A percentile compares a stretch with the other conserved stretches of the same genome.
phyloP scores from a whole-genome alignment of 164 flowering plant genomes.

The Magnolia changhungtana region DNA sequence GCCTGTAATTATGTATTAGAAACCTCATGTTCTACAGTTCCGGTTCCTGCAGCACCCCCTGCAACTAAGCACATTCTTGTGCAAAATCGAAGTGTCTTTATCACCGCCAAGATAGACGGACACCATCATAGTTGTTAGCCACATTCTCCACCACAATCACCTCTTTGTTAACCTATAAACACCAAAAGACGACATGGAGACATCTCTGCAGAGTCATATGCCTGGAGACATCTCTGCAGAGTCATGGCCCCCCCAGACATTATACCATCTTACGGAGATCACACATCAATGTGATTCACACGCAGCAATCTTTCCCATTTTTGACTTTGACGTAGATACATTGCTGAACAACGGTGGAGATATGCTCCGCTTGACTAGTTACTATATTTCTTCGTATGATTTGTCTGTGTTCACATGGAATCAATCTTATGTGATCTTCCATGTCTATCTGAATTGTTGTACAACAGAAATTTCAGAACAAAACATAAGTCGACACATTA shows the following conservation, averaged over 20 bases:
- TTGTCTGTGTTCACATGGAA: too few relatives aligned
- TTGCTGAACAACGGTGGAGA: too few relatives aligned
- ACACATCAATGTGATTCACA: too few relatives aligned
- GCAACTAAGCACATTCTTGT: constrained; percentile 75
- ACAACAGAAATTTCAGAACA: neutral
- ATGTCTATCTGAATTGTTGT: too few relatives aligned
- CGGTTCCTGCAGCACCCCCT: constrained; percentile 73
- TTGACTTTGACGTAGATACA: too few relatives aligned
- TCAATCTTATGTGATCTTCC: too few relatives aligned
- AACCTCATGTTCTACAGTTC: constrained; percentile 35
- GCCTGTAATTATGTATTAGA: constrained; percentile 79
- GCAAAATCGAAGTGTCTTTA: constrained; percentile 70
- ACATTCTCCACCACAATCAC: constrained; percentile 79
- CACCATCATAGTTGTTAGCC: constrained; percentile 46
- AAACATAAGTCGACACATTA: neutral
- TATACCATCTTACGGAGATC: constrained; percentile 16
- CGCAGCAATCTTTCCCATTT: too few relatives aligned
- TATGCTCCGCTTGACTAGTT: too few relatives aligned
- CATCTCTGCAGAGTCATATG: constrained; percentile 79
- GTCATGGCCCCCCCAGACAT: constrained; percentile 65
- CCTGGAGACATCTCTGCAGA: constrained; percentile 80
- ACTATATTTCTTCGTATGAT: too few relatives aligned
- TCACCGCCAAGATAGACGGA: constrained; percentile 47
- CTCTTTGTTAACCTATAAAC: constrained; percentile 56
- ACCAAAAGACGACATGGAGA: constrained; percentile 76